Evolutionary conservation across 495 filamentous ascomycete species (phyloP).

Genomic region (Hypoxylon intermedium): DNA sequence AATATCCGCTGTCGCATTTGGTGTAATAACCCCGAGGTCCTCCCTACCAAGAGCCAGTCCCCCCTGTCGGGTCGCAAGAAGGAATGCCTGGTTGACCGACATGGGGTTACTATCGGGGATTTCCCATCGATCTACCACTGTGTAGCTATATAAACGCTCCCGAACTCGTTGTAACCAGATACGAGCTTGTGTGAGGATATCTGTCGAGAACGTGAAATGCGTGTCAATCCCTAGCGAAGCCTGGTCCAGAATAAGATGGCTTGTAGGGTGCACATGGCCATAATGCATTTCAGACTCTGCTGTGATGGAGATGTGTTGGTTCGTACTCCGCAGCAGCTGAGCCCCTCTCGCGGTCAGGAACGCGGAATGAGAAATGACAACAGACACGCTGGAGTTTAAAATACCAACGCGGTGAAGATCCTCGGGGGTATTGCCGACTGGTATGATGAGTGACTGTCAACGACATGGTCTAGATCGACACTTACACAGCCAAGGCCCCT

Average conservation of each 20-base stretch:
- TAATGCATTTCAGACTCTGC: slow-evolving; percentile 52
- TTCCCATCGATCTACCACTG: slow-evolving; percentile 43
- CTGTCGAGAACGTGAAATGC: slow-evolving; percentile 43
- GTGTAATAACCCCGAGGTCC: slow-evolving; percentile 55
- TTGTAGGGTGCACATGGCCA: slow-evolving; percentile 41
- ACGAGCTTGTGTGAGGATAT: slow-evolving; percentile 48
- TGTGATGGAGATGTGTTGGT: slow-evolving; percentile 51
- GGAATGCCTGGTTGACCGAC: slow-evolving; percentile 57
- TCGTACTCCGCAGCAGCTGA: slow-evolving; percentile 40
- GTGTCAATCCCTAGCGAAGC: slow-evolving; percentile 47
- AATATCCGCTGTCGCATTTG: slow-evolving; percentile 57
- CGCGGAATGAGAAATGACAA: slow-evolving; percentile 52
- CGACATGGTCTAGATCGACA: neutral
- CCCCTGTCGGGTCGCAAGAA: slow-evolving; percentile 57
- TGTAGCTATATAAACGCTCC: slow-evolving; percentile 40
- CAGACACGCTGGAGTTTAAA: slow-evolving; percentile 45
- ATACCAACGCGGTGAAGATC: slow-evolving; percentile 40
- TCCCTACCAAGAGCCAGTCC: slow-evolving; percentile 52
- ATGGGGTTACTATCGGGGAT: slow-evolving; percentile 51
- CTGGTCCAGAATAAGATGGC: slow-evolving; percentile 46
- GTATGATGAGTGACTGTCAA: neutral
- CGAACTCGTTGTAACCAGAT: slow-evolving; percentile 50
- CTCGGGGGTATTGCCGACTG: slow-evolving; percentile 45
- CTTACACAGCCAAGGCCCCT: slow-evolving; percentile 37
- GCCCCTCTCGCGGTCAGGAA: slow-evolving; percentile 41